Percentiles rank a stretch among this genome's conserved stretches.
Conservation (phyloP, 768 basidiomycete species). For the Dictyophora rubrovolvata region DNA sequence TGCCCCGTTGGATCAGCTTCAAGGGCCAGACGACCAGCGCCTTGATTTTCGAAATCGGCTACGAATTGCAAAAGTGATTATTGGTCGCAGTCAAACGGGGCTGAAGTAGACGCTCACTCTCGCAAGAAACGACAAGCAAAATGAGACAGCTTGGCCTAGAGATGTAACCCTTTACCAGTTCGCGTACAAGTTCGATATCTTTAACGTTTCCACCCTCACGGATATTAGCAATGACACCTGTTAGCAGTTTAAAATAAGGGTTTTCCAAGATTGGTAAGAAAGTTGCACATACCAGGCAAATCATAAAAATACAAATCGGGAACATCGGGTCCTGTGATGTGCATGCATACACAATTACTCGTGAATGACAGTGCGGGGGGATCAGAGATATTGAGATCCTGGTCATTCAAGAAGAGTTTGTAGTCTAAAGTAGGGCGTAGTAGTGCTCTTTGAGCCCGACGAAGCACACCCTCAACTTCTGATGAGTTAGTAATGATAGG, state of each 20-base stretch:
- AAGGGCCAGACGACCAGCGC: constrained; percentile 42
- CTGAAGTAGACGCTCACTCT: constrained; percentile 29
- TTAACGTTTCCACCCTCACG: constrained; percentile 35
- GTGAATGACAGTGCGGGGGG: constrained; percentile 30
- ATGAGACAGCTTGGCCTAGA: constrained; percentile 42
- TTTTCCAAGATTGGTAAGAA: constrained; percentile 10
- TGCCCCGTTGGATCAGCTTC: constrained; percentile 42
- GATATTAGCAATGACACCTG: constrained; percentile 52
- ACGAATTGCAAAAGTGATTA: not conserved
- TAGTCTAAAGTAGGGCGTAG: constrained; percentile 22
- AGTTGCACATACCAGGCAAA: constrained; percentile 35
- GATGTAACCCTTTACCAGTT: constrained; percentile 41
- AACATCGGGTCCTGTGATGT: constrained; percentile 26
- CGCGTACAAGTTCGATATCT: constrained; percentile 48
- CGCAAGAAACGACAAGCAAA: constrained; percentile 29
- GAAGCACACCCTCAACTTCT: constrained; percentile 41
- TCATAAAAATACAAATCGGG: constrained; percentile 59
- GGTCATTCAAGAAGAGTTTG: constrained; percentile 9
- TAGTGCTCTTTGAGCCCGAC: constrained; percentile 51
- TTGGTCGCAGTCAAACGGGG: no score
- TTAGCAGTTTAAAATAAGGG: not conserved
- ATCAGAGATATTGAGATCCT: constrained; percentile 1
- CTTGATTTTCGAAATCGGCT: constrained; percentile 65
- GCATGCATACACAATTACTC: constrained; percentile 17
- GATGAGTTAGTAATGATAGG: constrained; percentile 27